Base-by-base conservation (phyloP, 306 rosid genomes). In the Glycine soja region DNA sequence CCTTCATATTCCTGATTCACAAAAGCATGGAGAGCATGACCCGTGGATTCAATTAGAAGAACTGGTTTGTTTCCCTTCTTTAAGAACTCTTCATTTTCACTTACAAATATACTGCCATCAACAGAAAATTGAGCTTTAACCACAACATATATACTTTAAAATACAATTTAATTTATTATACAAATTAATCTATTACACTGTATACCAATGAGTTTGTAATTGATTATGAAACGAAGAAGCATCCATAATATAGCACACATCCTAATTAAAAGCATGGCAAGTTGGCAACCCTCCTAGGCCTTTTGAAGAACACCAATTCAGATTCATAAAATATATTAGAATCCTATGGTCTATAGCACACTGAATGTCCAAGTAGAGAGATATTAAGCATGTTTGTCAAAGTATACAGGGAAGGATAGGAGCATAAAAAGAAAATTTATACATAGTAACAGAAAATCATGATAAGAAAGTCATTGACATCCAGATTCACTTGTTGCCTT, bases 1-100 rank as follows among this genome's bases (percentile, higher is more conserved):
- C 98, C 98, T 92, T 85, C 88, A 76, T 88, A 88, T 82, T 89
- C 88, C 80, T 87, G 87, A 84, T 95, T 95, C 83, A 92, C 93
- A 69, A 95, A 95, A 59, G 90, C 97, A 88, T 95, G 97, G 80
- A 95, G 88, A 74, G 97, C 95, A 85, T 95, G 97, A 24, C 97
- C 98, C 68, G 82, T 91, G 79, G 98, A 95, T 81, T 95, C 91
- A 75, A 91, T 88, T 32, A 86, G 79, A 78, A 95, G 97, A 83
- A 89, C 76, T 63, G 97, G 95, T 2, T 78, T 85, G 78, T 86
- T 92, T 86, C 92, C 97, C 10, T 90, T 92, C 86, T 88, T 88
- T 79, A 92, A 83, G 86, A 94, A 90, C 69, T 40, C 94, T 75
- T 95, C 98, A 73, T 88, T 83, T 74, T 83, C 90, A 56, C 76